Percentiles rank a stretch among this genome's conserved stretches.
These are phyloP conservation scores for Castanea sativa DNA, from an alignment of 306 rosid species.

Conservation along the genomic window DNA sequence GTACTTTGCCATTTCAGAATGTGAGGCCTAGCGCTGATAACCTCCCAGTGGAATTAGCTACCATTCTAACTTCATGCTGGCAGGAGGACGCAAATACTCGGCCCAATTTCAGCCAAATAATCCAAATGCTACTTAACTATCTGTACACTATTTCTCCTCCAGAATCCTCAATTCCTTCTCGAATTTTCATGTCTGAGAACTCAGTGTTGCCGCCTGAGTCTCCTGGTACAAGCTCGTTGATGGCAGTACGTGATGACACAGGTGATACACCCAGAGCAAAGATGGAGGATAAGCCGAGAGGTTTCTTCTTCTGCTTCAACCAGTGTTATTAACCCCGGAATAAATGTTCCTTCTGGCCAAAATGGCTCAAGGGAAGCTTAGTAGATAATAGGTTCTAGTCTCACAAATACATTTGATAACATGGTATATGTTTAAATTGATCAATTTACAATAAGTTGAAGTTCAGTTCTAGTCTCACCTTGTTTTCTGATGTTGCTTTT, in stretches of 20 bases:
- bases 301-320: slow-evolving; percentile 83
- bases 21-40: slow-evolving; percentile 88
- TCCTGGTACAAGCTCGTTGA: slow-evolving; percentile 90
- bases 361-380: slow-evolving; percentile 30
- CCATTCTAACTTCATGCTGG: slow-evolving; percentile 83
- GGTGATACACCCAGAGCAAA: slow-evolving; percentile 67
- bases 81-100: slow-evolving; percentile 88
- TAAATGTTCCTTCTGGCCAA: slow-evolving; percentile 20
- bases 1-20: slow-evolving; percentile 56
- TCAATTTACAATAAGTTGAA: slow-evolving; percentile 27
- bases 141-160: slow-evolving; percentile 75
- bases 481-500: slow-evolving; percentile 23
- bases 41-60: slow-evolving; percentile 75
- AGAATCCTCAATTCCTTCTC: slow-evolving; percentile 54
- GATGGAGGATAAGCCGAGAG: slow-evolving; percentile 56
- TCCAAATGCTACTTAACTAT: slow-evolving; percentile 79
- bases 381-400: slow-evolving; percentile 37
- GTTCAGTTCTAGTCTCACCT: slow-evolving; percentile 23
- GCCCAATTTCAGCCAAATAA: slow-evolving; percentile 81
- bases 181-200: slow-evolving; percentile 75
- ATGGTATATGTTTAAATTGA: slow-evolving; percentile 35
- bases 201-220: slow-evolving; percentile 73
- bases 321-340: slow-evolving; percentile 67
- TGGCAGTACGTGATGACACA: slow-evolving; percentile 57
- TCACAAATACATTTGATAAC: slow-evolving; percentile 35